Evolutionary conservation across 257 asterid species (phyloP).

Genomic region (Nicotiana benthamiana): DNA sequence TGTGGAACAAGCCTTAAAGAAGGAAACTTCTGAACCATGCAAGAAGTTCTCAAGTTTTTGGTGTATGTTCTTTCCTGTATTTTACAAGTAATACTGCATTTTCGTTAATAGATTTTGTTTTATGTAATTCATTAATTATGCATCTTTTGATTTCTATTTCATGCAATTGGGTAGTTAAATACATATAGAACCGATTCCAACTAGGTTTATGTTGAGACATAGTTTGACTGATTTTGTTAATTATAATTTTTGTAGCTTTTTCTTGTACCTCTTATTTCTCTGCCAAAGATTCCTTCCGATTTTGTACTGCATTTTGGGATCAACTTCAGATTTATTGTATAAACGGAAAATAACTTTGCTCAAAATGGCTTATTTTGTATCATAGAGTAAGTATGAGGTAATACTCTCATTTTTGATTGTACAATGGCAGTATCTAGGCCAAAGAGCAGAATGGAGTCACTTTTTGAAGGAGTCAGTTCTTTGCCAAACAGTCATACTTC

Average conservation of each 20-base stretch:
- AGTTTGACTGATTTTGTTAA: background rate
- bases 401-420: conserved; percentile 12
- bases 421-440: conserved; percentile 31
- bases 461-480: conserved; percentile 52
- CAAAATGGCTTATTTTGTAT: background rate
- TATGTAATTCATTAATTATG: too few species aligned
- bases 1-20: background rate
- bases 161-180: background rate
- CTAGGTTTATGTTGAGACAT: background rate
- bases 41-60: background rate
- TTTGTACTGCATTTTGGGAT: background rate
- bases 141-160: background rate
- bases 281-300: background rate
- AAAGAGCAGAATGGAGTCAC: conserved; percentile 45
- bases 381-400: background rate
- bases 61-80: background rate
- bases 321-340: background rate
- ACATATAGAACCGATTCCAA: background rate
- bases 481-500: conserved; percentile 42
- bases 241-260: background rate
- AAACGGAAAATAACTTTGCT: background rate
- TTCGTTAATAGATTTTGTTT: background rate
- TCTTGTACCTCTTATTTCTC: background rate
- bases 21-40: conserved; percentile 1
- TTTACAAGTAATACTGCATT: background rate